Evolutionary conservation across 1,139 yeast species (phyloP).

Genomic region (Suhomyces wounanorum): DNA sequence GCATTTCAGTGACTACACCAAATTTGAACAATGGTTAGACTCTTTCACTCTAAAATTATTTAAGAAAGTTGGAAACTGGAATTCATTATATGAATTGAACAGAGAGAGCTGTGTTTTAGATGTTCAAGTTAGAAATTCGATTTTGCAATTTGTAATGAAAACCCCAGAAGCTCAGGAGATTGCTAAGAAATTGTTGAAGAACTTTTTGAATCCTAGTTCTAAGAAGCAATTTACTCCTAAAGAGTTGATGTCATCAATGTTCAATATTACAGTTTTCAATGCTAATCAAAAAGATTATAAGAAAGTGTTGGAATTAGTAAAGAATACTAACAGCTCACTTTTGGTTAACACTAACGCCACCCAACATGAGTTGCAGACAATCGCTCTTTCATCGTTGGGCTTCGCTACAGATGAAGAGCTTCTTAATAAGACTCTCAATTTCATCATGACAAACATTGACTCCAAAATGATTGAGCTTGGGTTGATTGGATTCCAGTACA

Average conservation of each 20-base stretch:
- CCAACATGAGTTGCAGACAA: slow-evolving; percentile 47
- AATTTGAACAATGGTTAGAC: slow-evolving; percentile 27
- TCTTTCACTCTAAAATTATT: slow-evolving; percentile 21
- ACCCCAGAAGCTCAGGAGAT: slow-evolving; percentile 32
- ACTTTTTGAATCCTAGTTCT: slow-evolving; percentile 51
- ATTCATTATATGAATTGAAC: slow-evolving; percentile 13
- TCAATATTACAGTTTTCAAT: slow-evolving; percentile 35
- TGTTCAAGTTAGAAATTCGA: slow-evolving; percentile 40
- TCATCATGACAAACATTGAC: slow-evolving; percentile 56
- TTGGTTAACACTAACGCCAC: slow-evolving; percentile 35
- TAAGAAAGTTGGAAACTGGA: slow-evolving; percentile 31
- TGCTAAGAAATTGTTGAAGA: slow-evolving; percentile 43
- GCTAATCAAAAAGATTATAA: slow-evolving; percentile 56
- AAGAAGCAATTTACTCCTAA: slow-evolving; percentile 48
- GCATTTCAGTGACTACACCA: slow-evolving; percentile 29
- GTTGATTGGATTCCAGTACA: slow-evolving; percentile 50
- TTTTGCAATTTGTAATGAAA: slow-evolving; percentile 39
- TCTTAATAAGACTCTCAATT: slow-evolving; percentile 54
- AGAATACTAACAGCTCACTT: slow-evolving; percentile 44
- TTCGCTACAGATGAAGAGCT: slow-evolving; percentile 48
- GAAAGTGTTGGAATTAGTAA: slow-evolving; percentile 52
- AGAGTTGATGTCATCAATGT: slow-evolving; percentile 39
- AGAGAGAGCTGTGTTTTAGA: slow-evolving; percentile 30
- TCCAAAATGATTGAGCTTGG: slow-evolving; percentile 55
- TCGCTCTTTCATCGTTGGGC: slow-evolving; percentile 56